Evolutionary conservation across 805 yeast genomes (phyloP).

Genomic region (Candida endomychidarum): DNA sequence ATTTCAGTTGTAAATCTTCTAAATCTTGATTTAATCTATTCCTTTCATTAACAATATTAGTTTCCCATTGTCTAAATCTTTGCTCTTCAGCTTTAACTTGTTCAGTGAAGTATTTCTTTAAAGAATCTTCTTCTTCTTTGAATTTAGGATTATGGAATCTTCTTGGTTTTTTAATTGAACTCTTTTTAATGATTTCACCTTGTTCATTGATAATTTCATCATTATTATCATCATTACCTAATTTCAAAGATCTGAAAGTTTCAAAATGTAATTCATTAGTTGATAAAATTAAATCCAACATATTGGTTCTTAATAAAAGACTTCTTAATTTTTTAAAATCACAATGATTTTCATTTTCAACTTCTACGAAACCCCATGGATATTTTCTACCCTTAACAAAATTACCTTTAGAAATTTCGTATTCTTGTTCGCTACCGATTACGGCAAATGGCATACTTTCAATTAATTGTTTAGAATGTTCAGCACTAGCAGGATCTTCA

Average conservation of each 20-base stretch:
- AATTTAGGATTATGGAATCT: slow-evolving; percentile 78
- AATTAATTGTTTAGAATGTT: slow-evolving; percentile 75
- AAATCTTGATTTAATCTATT: slow-evolving; percentile 91
- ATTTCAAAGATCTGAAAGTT: slow-evolving; percentile 69
- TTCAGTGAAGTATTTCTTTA: slow-evolving; percentile 93
- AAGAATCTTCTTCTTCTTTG: slow-evolving; percentile 92
- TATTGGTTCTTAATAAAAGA: slow-evolving; percentile 74
- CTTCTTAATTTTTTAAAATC: slow-evolving; percentile 82
- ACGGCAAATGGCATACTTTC: slow-evolving; percentile 88
- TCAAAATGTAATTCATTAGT: slow-evolving; percentile 84
- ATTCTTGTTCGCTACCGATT: slow-evolving; percentile 73
- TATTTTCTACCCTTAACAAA: slow-evolving; percentile 77
- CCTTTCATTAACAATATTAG: slow-evolving; percentile 92
- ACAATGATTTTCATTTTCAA: slow-evolving; percentile 82
- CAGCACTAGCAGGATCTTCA: slow-evolving; percentile 73
- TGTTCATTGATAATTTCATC: slow-evolving; percentile 32
- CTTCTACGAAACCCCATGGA: slow-evolving; percentile 90
- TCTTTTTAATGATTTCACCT: slow-evolving; percentile 31
- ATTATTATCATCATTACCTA: slow-evolving; percentile 43
- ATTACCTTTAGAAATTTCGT: slow-evolving; percentile 61
- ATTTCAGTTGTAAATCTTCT: slow-evolving; percentile 80
- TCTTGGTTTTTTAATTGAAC: slow-evolving; percentile 49
- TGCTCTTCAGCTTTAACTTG: slow-evolving; percentile 95
- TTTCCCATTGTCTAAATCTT: slow-evolving; percentile 98
- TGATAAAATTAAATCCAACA: slow-evolving; percentile 76